phyloP scores from a whole-genome alignment of 2,329 filamentous ascomycete species.

The Penicillium sclerotiorum region DNA sequence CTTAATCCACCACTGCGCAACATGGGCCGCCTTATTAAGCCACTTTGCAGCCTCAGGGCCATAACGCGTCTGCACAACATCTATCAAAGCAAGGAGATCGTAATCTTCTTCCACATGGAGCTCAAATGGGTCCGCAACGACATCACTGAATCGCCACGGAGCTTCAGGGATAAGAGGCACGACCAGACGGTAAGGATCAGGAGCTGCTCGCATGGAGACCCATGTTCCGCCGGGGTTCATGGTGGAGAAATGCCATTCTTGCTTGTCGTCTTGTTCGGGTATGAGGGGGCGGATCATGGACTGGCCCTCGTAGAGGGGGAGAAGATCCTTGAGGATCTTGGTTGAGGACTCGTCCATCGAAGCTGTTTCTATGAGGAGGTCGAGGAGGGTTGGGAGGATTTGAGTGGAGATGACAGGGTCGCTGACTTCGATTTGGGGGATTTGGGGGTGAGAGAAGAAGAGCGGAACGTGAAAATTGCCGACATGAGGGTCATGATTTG shows the following conservation, averaged over 20 bases:
- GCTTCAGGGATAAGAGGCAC: constrained; percentile 78
- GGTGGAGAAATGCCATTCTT: constrained; percentile 38
- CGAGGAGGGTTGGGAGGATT: constrained; percentile 52
- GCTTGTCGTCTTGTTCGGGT: constrained; percentile 34
- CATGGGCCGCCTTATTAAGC: constrained; percentile 38
- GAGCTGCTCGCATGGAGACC: constrained; percentile 71
- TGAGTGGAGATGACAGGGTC: constrained; percentile 29
- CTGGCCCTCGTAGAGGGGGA: constrained; percentile 52
- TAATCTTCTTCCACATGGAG: constrained; percentile 33
- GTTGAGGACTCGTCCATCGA: constrained; percentile 35
- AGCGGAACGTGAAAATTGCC: constrained; percentile 39
- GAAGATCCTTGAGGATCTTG: constrained; percentile 41
- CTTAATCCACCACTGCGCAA: constrained; percentile 45
- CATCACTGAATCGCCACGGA: constrained; percentile 39
- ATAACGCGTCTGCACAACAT: constrained; percentile 28
- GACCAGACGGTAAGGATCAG: constrained; percentile 68
- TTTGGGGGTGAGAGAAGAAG: constrained; percentile 34
- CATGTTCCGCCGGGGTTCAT: constrained; percentile 46
- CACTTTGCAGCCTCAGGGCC: constrained; percentile 38
- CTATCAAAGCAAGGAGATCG: constrained; percentile 29
- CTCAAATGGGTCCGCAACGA: constrained; percentile 39
- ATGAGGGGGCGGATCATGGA: constrained; percentile 48
- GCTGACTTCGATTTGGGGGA: constrained; percentile 31
- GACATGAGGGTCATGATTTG: constrained; percentile 37
- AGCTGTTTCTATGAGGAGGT: constrained; percentile 46